phyloP scores from a whole-genome alignment of 1,284 basidiomycete genomes.

The Schizopora paradoxa region DNA sequence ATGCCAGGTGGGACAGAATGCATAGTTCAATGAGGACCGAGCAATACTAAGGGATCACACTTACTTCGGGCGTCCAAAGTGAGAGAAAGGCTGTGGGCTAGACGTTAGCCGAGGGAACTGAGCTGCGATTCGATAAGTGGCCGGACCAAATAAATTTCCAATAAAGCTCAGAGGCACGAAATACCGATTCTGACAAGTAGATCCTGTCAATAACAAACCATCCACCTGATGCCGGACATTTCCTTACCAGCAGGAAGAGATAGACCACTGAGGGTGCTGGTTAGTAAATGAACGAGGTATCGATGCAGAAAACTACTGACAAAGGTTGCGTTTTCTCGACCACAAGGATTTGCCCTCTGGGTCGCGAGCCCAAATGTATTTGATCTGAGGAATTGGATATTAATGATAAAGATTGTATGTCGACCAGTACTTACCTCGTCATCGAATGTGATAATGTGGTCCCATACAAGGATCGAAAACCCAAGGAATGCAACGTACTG shows the following conservation, averaged over 20 bases:
- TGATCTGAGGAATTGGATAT: slow-evolving; percentile 1
- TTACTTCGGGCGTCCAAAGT: slow-evolving; percentile 2
- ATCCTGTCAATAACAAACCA: neutral
- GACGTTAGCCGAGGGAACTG: too few species aligned
- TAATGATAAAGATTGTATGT: too few species aligned
- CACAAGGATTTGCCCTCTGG: slow-evolving; percentile 4
- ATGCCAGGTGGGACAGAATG: too few species aligned
- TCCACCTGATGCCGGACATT: neutral
- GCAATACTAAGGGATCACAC: too few species aligned
- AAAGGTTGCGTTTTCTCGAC: neutral
- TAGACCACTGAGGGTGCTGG: slow-evolving; percentile 2
- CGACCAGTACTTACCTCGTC: slow-evolving; percentile 12
- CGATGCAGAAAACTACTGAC: too few species aligned
- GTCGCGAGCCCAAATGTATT: slow-evolving; percentile 5
- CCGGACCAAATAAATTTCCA: slow-evolving; percentile 8
- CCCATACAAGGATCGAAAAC: slow-evolving; percentile 9
- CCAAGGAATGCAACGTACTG: slow-evolving; percentile 11
- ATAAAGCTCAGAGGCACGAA: slow-evolving; percentile 9
- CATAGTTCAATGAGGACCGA: too few species aligned
- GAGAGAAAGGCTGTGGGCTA: slow-evolving; percentile 13
- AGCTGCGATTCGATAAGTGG: too few species aligned
- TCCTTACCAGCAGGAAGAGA: slow-evolving; percentile 5
- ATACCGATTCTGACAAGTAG: slow-evolving; percentile 5
- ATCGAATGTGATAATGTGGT: slow-evolving; percentile 8
- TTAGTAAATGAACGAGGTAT: too few species aligned